Conservation (phyloP, 345 rosid species). For the Psidium guajava region DNA sequence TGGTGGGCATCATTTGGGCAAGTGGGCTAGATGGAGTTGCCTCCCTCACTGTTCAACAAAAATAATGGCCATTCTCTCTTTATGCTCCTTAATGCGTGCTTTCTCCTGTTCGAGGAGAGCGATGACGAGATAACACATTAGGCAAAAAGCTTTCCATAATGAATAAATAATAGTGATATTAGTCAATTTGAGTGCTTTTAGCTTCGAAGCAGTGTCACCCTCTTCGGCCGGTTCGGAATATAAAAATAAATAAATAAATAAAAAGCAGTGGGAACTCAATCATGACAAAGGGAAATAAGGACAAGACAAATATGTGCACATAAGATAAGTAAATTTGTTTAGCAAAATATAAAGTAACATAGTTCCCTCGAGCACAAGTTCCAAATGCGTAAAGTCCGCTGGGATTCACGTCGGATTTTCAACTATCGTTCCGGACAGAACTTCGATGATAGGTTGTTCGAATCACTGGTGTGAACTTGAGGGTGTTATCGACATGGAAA, state of each 20-base stretch:
- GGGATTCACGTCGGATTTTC: too few relatives aligned
- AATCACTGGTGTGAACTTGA: neutral
- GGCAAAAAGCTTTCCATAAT: neutral
- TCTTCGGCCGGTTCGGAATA: neutral
- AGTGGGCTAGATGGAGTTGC: neutral
- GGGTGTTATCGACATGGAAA: neutral
- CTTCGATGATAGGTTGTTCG: too few relatives aligned
- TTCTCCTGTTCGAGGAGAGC: neutral
- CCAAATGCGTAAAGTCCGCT: too few relatives aligned
- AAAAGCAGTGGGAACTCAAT: neutral
- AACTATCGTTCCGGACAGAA: too few relatives aligned
- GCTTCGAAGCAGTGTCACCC: neutral
- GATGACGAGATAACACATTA: neutral
- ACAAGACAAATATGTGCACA: neutral
- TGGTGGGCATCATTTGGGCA: neutral
- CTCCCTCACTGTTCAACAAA: neutral
- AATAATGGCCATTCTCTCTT: neutral
- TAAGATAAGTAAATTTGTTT: neutral
- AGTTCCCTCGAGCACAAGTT: neutral
- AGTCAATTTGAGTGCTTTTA: neutral
- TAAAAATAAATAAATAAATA: too few relatives aligned
- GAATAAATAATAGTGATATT: neutral
- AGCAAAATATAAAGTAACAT: neutral
- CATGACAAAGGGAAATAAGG: neutral
- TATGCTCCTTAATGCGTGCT: neutral